These are phyloP conservation scores for Solanum habrochaites DNA, from an alignment of 257 asterid genomes.

Conservation along the genomic window DNA sequence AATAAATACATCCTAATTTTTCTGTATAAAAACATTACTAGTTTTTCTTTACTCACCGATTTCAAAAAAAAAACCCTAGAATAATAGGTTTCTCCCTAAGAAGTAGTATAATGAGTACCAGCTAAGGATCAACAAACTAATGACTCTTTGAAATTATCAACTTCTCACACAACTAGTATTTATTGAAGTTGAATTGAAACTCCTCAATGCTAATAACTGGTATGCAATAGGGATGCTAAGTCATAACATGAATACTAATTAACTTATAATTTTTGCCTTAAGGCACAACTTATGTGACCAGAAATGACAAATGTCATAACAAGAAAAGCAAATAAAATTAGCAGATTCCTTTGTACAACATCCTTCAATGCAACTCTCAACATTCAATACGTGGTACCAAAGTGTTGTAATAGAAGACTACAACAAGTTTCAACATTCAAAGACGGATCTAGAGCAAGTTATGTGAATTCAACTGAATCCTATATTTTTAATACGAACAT, in stretches of 20 bases:
- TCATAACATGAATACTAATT: background rate
- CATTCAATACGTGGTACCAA: background rate
- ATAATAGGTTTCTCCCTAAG: background rate
- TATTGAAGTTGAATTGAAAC: background rate
- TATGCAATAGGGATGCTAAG: too few relatives aligned
- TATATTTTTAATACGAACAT: background rate
- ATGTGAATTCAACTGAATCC: background rate
- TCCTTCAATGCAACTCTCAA: background rate
- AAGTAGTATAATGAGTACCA: background rate
- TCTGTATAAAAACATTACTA: background rate
- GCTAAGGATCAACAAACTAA: background rate
- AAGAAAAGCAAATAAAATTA: background rate
- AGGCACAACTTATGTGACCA: background rate
- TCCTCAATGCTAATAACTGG: background rate
- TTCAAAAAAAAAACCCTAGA: background rate
- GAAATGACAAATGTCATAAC: background rate
- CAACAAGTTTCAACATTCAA: background rate
- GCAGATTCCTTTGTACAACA: background rate
- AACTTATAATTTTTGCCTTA: background rate
- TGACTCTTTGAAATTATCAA: background rate
- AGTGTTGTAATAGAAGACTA: background rate
- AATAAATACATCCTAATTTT: too few relatives aligned
- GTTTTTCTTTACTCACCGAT: background rate
- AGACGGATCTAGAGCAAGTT: background rate
- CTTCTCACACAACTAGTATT: background rate